phyloP scores from a whole-genome alignment of 2,329 filamentous ascomycete species.

The Pseudocercospora macadamiae region DNA sequence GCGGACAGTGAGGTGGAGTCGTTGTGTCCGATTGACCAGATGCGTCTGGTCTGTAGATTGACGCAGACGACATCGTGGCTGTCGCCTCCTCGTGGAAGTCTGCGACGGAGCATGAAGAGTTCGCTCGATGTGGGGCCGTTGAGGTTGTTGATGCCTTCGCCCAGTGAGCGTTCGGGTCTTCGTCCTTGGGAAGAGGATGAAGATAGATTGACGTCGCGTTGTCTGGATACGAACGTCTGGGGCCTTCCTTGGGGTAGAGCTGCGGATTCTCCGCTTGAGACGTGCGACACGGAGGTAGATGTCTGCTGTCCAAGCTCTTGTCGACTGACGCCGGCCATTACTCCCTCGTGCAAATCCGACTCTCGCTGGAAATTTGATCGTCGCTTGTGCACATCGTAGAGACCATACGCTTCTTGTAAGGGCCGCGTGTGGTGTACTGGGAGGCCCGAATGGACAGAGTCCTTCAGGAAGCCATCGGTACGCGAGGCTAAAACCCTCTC shows the following conservation, averaged over 20 bases:
- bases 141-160: slow-evolving; percentile 30
- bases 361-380: not conserved
- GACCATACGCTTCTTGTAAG: not conserved
- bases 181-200: slow-evolving; percentile 1
- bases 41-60: not conserved
- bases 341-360: not conserved
- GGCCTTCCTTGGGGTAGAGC: slow-evolving; percentile 24
- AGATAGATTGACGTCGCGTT: not conserved
- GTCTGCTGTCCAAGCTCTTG: slow-evolving; percentile 23
- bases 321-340: not conserved
- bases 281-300: slow-evolving; percentile 32
- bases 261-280: slow-evolving; percentile 18
- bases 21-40: slow-evolving; percentile 10
- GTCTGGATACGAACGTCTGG: not conserved
- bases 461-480: not conserved
- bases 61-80: slow-evolving; percentile 2
- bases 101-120: slow-evolving; percentile 15
- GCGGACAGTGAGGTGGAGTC: slow-evolving; percentile 8
- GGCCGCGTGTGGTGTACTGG: not conserved
- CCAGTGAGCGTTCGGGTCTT: slow-evolving; percentile 21
- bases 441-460: not conserved
- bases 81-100: not conserved
- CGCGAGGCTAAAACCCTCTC: not conserved
- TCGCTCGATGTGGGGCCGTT: slow-evolving; percentile 16
- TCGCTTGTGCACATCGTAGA: not conserved